Evolutionary conservation across 1,139 yeast species (phyloP).

Genomic region (Williopsis jadinii): DNA sequence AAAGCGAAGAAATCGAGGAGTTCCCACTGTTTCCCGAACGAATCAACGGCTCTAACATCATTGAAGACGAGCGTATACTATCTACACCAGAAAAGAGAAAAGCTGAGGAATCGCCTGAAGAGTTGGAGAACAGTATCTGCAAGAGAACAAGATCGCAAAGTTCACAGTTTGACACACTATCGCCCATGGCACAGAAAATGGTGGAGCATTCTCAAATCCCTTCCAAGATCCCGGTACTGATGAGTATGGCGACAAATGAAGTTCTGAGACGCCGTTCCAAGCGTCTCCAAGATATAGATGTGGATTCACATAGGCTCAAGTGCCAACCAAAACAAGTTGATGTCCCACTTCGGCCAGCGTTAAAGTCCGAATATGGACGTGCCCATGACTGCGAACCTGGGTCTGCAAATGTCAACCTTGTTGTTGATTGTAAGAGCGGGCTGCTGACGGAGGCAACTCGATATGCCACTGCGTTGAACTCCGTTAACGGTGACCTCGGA

Average conservation of each 20-base stretch:
- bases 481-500: constrained; percentile 49
- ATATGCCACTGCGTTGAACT: constrained; percentile 69
- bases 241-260: neutral
- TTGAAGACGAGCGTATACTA: constrained; percentile 13
- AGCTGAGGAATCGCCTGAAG: neutral
- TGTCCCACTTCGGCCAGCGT: constrained; percentile 8
- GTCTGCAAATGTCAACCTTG: constrained; percentile 32
- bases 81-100: constrained; percentile 13
- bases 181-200: constrained; percentile 7
- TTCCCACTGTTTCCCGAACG: constrained; percentile 11
- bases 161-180: constrained; percentile 1
- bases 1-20: constrained; percentile 4
- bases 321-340: constrained; percentile 17
- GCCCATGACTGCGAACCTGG: neutral
- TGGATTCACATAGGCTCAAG: neutral
- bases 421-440: constrained; percentile 67
- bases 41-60: neutral
- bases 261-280: constrained; percentile 13
- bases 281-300: constrained; percentile 9
- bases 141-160: constrained; percentile 7
- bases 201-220: constrained; percentile 5
- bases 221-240: constrained; percentile 17
- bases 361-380: constrained; percentile 4
- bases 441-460: constrained; percentile 62
- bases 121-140: constrained; percentile 6